Percentiles rank a stretch among this genome's conserved stretches.
phyloP scores from a whole-genome alignment of 192 early-diverging fungal genomes.

The Spizellomyces sp. region DNA sequence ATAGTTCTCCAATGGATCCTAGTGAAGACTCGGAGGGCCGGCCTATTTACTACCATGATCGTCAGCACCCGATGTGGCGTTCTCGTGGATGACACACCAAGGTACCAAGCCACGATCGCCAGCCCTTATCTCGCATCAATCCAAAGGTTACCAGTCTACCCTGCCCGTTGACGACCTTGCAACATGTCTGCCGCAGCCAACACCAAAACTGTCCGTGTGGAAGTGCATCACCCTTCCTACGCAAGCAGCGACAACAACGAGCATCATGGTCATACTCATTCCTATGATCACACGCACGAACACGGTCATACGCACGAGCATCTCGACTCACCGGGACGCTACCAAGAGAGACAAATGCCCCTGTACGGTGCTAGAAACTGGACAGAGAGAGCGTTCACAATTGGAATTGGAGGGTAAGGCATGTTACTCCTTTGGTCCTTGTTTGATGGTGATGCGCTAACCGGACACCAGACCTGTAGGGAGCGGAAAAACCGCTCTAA shows the following conservation, averaged over 20 bases:
- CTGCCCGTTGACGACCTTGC: too few relatives aligned
- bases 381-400: slow-evolving; percentile 90
- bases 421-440: not conserved
- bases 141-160: too few relatives aligned
- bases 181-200: not conserved
- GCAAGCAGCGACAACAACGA: not conserved
- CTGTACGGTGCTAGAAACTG: slow-evolving; percentile 78
- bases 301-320: slow-evolving; percentile 93
- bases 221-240: slow-evolving; percentile 32
- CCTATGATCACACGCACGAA: slow-evolving; percentile 47
- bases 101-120: too few relatives aligned
- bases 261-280: slow-evolving; percentile 39
- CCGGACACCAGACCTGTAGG: slow-evolving; percentile 6
- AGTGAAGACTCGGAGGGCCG: too few relatives aligned
- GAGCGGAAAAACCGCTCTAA: slow-evolving; percentile 10
- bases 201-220: slow-evolving; percentile 12
- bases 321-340: slow-evolving; percentile 85
- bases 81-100: too few relatives aligned
- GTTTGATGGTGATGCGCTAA: not conserved
- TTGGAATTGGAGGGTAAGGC: slow-evolving; percentile 68
- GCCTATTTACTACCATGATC: too few relatives aligned
- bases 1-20: too few relatives aligned
- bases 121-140: too few relatives aligned
- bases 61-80: too few relatives aligned
- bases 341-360: slow-evolving; percentile 72